phyloP scores from a whole-genome alignment of 2,329 filamentous ascomycete genomes.

The Neonectria hederae region DNA sequence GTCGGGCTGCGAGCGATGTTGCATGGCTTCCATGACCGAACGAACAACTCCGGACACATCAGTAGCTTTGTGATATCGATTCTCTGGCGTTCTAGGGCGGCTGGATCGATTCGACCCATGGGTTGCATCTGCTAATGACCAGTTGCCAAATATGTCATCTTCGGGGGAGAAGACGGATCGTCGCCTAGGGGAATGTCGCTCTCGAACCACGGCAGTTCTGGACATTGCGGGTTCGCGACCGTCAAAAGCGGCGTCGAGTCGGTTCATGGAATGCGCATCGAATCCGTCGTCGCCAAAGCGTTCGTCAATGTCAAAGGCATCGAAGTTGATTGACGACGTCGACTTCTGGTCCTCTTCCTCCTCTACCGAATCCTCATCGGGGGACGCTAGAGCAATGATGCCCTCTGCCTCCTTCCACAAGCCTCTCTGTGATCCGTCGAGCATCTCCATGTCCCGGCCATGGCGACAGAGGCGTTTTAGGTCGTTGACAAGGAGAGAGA shows the following conservation, averaged over 20 bases:
- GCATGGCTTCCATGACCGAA: slow-evolving; percentile 72
- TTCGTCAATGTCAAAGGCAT: slow-evolving; percentile 54
- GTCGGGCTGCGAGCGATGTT: slow-evolving; percentile 60
- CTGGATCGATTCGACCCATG: slow-evolving; percentile 48
- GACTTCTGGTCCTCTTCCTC: slow-evolving; percentile 50
- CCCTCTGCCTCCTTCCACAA: slow-evolving; percentile 86
- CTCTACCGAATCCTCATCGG: slow-evolving; percentile 66
- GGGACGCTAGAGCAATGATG: slow-evolving; percentile 84
- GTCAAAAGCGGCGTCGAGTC: slow-evolving; percentile 55
- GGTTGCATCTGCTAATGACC: slow-evolving; percentile 54
- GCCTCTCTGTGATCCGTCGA: slow-evolving; percentile 65
- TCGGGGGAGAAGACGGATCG: slow-evolving; percentile 72
- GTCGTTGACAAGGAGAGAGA: slow-evolving; percentile 83
- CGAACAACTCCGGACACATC: slow-evolving; percentile 63
- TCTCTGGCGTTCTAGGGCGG: slow-evolving; percentile 55
- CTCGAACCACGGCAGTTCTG: slow-evolving; percentile 63
- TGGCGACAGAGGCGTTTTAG: slow-evolving; percentile 80
- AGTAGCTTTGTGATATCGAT: slow-evolving; percentile 45
- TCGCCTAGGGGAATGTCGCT: slow-evolving; percentile 61
- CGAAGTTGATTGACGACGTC: slow-evolving; percentile 52
- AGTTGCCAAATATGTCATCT: slow-evolving; percentile 71
- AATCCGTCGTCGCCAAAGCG: slow-evolving; percentile 59
- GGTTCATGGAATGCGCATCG: slow-evolving; percentile 56
- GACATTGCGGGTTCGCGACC: slow-evolving; percentile 55
- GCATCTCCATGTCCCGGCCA: slow-evolving; percentile 73